phyloP scores from a whole-genome alignment of 768 basidiomycete species.

The Mycena galericulata region DNA sequence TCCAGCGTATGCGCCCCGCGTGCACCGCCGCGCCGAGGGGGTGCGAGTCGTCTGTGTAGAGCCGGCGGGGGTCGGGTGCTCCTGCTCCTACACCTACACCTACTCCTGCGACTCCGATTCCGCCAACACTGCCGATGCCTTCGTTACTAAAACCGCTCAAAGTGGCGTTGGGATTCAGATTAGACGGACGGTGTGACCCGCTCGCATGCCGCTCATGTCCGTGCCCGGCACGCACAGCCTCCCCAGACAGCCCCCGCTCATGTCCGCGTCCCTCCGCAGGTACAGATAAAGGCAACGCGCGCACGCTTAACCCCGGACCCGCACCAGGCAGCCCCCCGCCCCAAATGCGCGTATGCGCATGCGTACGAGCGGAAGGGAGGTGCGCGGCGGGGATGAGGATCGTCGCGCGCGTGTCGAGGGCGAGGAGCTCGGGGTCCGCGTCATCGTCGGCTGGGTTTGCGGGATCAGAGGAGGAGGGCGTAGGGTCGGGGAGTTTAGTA shows the following conservation, averaged over 20 bases:
- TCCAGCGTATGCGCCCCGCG: slow-evolving; percentile 59
- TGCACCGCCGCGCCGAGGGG: slow-evolving; percentile 61
- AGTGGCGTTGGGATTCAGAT: no score
- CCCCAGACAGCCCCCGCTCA: no score
- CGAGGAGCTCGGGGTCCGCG: slow-evolving; percentile 7
- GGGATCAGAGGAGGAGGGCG: background rate
- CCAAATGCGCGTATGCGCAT: slow-evolving; percentile 56
- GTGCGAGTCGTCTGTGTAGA: slow-evolving; percentile 69
- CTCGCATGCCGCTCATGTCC: no score
- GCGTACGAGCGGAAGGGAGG: slow-evolving; percentile 52
- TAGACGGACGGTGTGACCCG: no score
- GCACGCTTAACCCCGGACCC: background rate
- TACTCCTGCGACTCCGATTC: no score
- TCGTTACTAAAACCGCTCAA: no score
- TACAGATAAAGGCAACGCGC: slow-evolving; percentile 29
- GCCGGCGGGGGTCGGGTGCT: no score
- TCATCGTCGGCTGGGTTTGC: background rate
- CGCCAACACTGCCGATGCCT: no score
- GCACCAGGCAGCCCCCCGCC: slow-evolving; percentile 50
- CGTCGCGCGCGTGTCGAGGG: slow-evolving; percentile 43
- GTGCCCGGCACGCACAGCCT: no score
- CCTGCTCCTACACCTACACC: no score
- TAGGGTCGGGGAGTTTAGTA: background rate
- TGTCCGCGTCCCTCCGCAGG: no score
- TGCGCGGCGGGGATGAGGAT: slow-evolving; percentile 56